These are phyloP conservation scores for Staphylotrichum tortipilum DNA, from an alignment of 495 filamentous ascomycete genomes.

Conservation along the genomic window DNA sequence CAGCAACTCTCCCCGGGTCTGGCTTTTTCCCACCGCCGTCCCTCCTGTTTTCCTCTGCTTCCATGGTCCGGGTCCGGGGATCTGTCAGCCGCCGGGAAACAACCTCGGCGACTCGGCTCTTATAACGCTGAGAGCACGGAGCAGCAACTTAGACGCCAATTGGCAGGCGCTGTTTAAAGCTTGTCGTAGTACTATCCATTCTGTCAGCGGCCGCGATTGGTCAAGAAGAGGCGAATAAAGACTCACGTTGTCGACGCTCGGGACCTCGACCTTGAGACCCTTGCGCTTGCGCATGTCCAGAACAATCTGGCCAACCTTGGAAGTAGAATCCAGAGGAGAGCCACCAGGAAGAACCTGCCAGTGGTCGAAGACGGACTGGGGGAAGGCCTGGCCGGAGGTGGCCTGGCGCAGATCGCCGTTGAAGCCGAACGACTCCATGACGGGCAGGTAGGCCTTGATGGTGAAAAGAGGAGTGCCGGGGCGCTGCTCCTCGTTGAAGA, in stretches of 20 bases:
- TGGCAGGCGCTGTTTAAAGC: conserved; percentile 56
- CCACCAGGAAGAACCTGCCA: conserved; percentile 94
- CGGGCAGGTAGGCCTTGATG: conserved; percentile 97
- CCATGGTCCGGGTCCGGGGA: conserved; percentile 6
- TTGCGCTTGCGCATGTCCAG: conserved; percentile 94
- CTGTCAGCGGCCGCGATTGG: conserved; percentile 43
- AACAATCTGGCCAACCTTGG: conserved; percentile 80
- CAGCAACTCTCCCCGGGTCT: conserved; percentile 9
- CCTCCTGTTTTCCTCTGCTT: conserved; percentile 7
- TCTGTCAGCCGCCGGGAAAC: conserved; percentile 7
- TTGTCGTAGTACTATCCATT: conserved; percentile 89
- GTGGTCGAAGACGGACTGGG: conserved; percentile 96
- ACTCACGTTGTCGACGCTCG: conserved; percentile 89
- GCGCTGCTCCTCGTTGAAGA: conserved; percentile 96
- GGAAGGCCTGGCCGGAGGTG: conserved; percentile 97
- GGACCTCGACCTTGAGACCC: conserved; percentile 94
- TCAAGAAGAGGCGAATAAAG: background rate
- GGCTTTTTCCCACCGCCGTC: conserved; percentile 14
- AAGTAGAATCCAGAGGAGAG: conserved; percentile 75
- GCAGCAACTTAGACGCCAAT: conserved; percentile 31
- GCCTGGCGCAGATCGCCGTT: conserved; percentile 87
- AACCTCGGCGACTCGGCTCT: conserved; percentile 8
- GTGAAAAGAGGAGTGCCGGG: conserved; percentile 98
- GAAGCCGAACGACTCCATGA: conserved; percentile 99
- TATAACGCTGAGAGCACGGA: conserved; percentile 27